phyloP scores from a whole-genome alignment of 768 basidiomycete species.

The Pleurotus sapidus region DNA sequence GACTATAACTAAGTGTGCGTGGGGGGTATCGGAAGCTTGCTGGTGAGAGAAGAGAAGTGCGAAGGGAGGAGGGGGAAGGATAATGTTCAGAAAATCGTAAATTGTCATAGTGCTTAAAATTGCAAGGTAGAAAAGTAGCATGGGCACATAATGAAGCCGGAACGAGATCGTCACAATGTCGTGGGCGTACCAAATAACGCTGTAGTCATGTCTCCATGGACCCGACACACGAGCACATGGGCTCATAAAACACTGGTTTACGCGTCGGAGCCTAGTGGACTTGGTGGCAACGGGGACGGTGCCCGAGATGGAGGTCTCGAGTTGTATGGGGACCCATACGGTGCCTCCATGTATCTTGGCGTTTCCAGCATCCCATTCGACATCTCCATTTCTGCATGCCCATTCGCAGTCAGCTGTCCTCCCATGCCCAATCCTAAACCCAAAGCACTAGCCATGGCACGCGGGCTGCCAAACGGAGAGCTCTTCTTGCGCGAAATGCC shows the following conservation, averaged over 20 bases:
- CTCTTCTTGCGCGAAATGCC: constrained; percentile 30
- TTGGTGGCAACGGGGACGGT: constrained; percentile 5
- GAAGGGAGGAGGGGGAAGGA: background rate
- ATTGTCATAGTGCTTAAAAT: background rate
- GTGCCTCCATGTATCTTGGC: constrained; percentile 33
- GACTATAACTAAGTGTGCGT: background rate
- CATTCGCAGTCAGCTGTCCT: constrained; percentile 15
- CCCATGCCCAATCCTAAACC: constrained; percentile 33
- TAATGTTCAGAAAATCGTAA: background rate
- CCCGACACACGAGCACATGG: background rate
- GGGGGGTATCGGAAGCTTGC: background rate
- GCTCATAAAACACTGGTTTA: background rate
- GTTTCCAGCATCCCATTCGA: constrained; percentile 30
- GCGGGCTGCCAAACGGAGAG: constrained; percentile 48
- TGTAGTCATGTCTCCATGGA: background rate
- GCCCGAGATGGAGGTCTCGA: constrained; percentile 4
- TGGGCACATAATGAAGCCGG: background rate
- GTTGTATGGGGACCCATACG: constrained; percentile 37
- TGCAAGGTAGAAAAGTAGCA: background rate
- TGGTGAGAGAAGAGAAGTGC: background rate
- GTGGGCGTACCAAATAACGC: constrained; percentile 1
- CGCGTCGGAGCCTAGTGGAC: constrained; percentile 4
- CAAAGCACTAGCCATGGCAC: constrained; percentile 47
- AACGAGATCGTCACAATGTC: background rate
- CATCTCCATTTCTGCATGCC: constrained; percentile 8